Base-by-base conservation (phyloP, 176 grass and related monocot genomes). In the Oryza nivara region DNA sequence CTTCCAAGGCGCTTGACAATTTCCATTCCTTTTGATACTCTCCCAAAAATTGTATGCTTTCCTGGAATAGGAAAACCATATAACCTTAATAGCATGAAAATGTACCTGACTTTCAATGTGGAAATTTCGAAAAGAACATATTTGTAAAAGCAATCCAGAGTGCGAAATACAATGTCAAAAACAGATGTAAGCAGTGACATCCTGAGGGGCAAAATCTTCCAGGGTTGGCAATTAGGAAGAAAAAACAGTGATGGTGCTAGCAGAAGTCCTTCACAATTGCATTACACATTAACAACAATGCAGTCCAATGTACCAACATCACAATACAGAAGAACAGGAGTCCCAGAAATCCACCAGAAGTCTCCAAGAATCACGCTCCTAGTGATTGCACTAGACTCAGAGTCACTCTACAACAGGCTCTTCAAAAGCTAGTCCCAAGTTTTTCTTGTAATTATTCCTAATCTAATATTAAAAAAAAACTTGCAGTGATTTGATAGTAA, bases 21-120 rank as follows among this genome's bases (percentile, higher is more conserved):
- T 80, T 95, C 96, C 86, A 98, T 98, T 80, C 91, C 96, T 72
- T 74, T 89, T 86, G 89, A 92, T 34, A 98, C 86, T 90, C 96
- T 92, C 54, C 96, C 93, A 63, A 98, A 98, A 78, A 98, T 94
- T 65, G 93, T 95, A 92, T 98, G 96, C 82, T 98, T 98, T 72
- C 93, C 93, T 98, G 88, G 56, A 72, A 85, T 34, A 84, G 69
- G 32, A 45, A 32, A 77, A 82, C 54, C 32, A 67, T 7, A 32
- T 65, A 52, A 17, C 58, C 58, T 6, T 68, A 14, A 45, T 19
- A 22, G 11, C 51, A 75, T 70, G 69, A 77, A 75, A 52, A 66
- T 63, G 60, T 35, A 63, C 36, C 72, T 11, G 32, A 48, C 14
- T 1, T 47, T 79, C 14, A 11, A 48, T 47, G 28, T 68, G 44